Evolutionary conservation across 495 filamentous ascomycete genomes (phyloP).

Genomic region (Aspergillus sclerotioniger): DNA sequence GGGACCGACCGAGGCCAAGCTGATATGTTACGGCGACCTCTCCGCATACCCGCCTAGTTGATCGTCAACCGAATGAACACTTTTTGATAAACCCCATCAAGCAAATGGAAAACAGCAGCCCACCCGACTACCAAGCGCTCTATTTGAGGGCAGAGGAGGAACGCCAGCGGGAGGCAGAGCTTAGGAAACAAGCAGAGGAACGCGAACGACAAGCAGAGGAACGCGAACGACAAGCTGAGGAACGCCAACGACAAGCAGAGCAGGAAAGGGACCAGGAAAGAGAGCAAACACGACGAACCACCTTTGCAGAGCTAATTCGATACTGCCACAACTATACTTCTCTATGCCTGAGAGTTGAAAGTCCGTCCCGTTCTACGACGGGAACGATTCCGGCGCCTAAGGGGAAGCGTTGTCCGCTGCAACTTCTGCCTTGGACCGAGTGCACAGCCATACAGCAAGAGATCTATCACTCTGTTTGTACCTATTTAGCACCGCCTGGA

Average conservation of each 20-base stretch:
- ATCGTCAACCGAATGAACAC: too few species aligned
- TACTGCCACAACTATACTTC: constrained; percentile 29
- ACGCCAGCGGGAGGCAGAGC: neutral
- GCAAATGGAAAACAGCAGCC: neutral
- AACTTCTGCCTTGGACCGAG: constrained; percentile 30
- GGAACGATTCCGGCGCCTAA: constrained; percentile 27
- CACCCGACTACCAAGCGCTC: neutral
- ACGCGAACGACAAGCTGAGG: too few species aligned
- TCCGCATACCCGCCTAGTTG: too few species aligned
- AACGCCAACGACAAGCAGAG: constrained; percentile 3
- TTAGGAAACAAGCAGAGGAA: neutral
- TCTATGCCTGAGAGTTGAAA: constrained; percentile 18
- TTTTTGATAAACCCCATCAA: too few species aligned
- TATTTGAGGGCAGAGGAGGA: neutral
- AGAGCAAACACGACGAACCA: constrained; percentile 21
- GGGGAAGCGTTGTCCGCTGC: constrained; percentile 31
- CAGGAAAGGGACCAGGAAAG: constrained; percentile 7
- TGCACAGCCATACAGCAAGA: constrained; percentile 26
- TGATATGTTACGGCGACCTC: too few species aligned
- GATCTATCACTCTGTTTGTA: constrained; percentile 29
- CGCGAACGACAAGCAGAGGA: too few species aligned
- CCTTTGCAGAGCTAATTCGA: constrained; percentile 32
- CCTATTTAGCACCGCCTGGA: constrained; percentile 11
- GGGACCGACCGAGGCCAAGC: too few species aligned
- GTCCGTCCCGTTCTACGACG: constrained; percentile 32